These are phyloP conservation scores for Lachnellula suecica DNA, from an alignment of 2,329 filamentous ascomycete species.

Conservation along the genomic window DNA sequence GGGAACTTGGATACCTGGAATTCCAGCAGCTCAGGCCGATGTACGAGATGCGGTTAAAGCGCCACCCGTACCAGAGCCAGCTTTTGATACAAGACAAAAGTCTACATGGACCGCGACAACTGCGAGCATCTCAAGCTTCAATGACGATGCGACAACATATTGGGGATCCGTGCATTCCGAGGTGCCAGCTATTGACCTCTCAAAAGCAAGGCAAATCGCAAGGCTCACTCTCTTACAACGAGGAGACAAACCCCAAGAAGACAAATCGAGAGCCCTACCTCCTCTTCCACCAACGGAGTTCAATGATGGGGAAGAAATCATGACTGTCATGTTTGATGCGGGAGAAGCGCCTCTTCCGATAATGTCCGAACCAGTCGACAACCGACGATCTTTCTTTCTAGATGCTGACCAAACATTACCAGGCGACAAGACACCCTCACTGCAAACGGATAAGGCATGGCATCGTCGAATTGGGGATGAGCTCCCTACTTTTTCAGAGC, in stretches of 20 bases:
- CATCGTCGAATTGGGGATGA: conserved; percentile 59
- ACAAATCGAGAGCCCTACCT: not conserved
- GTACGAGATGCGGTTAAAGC: conserved; percentile 8
- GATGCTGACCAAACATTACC: conserved; percentile 28
- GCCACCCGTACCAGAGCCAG: conserved; percentile 7
- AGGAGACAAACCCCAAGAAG: conserved; percentile 2
- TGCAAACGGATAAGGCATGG: conserved; percentile 37
- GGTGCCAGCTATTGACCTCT: conserved; percentile 43
- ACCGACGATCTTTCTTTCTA: conserved; percentile 29
- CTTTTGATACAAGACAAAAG: conserved; percentile 33
- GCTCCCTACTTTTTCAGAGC: conserved; percentile 57
- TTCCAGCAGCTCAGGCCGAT: conserved; percentile 16
- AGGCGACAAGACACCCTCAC: conserved; percentile 15
- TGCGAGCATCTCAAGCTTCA: conserved; percentile 27
- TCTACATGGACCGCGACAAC: conserved; percentile 34
- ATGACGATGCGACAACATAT: conserved; percentile 43
- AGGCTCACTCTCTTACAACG: conserved; percentile 41
- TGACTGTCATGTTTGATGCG: conserved; percentile 47
- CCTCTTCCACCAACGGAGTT: conserved; percentile 6
- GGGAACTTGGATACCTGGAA: conserved; percentile 40
- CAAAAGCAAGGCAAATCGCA: conserved; percentile 40
- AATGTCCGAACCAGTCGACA: conserved; percentile 20
- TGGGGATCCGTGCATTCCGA: conserved; percentile 54
- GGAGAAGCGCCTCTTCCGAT: conserved; percentile 23
- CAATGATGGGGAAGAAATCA: conserved; percentile 36